These are phyloP conservation scores for Xylariaceae sp. DNA, from an alignment of 2,329 filamentous ascomycete species.

Conservation along the genomic window DNA sequence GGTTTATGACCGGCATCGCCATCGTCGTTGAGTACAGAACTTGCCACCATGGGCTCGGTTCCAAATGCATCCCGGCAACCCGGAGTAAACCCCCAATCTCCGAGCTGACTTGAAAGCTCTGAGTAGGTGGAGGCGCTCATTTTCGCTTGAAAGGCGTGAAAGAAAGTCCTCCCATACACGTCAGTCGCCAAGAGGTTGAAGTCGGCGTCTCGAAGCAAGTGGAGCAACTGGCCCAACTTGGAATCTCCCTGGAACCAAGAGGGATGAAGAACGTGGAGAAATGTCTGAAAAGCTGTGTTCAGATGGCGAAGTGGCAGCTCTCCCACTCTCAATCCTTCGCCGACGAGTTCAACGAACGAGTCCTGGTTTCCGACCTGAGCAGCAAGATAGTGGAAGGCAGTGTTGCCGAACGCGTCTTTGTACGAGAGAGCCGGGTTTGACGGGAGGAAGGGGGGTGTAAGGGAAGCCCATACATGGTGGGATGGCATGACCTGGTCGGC, in stretches of 20 bases:
- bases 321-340: conserved; percentile 4
- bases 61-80: no score
- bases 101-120: no score
- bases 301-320: conserved; percentile 25
- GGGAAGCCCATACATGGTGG: conserved; percentile 14
- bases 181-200: conserved; percentile 27
- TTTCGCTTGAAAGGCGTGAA: no score
- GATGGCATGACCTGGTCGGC: conserved; percentile 9
- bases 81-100: no score
- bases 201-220: conserved; percentile 12
- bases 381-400: conserved; percentile 40
- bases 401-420: conserved; percentile 48
- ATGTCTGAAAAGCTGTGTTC: conserved; percentile 28
- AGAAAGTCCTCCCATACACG: conserved; percentile 29
- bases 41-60: not conserved
- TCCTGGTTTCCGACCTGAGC: conserved; percentile 13
- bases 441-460: conserved; percentile 25
- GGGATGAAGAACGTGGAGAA: conserved; percentile 30
- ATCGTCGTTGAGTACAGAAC: not conserved
- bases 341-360: conserved; percentile 20
- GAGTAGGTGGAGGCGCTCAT: no score
- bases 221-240: conserved; percentile 21
- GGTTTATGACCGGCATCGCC: conserved; percentile 3
- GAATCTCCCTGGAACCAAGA: conserved; percentile 26
- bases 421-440: conserved; percentile 31